Evolutionary conservation across 306 rosid species (phyloP), one percentile per base, ranked within the genome.

Genomic region (Aeschynomene evenia): DNA sequence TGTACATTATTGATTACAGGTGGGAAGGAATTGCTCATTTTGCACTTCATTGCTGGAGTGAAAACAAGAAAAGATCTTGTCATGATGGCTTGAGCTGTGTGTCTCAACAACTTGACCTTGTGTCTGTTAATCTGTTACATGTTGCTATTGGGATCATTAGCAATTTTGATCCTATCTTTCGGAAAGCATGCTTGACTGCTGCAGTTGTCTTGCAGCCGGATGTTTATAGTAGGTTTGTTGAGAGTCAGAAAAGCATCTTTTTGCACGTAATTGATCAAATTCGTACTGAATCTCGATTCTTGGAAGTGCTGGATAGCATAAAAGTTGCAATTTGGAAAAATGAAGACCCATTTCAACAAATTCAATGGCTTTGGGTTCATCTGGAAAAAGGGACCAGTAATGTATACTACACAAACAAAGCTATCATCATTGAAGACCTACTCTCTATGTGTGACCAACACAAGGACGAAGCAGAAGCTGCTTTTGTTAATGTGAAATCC

Each of bases 21-120:
- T 91, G 98, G 98, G 96, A 86, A 74, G 98, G 96, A 79, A 80
- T 87, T 64, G 77, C 78, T 55, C 96, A 85, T 62, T 79, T 78
- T 77, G 87, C 96, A 34, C 82, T 91, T 71, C 81, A 56, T 54
- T 48, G 80, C 81, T 91, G 98, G 96, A 79, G 69, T 56, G 74
- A 77, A 66, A 75, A 77, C 72, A 66, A 63, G 68, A 79, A 73
- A 37, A 72, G 66, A 43, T 68, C 63, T 19, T 65, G 74, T 61
- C 39, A 46, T 61, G 70, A 54, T 45, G 75, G 46, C 57, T 71
- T 65, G 5, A 68, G 52, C 55, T 64, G 74, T 46, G 36, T 74
- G 20, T 72, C 86, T 24, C 76, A 67, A 48, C 46, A 79, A 70
- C 77, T 83, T 63, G 68, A 71, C 62, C 66, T 65, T 39, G 66